Base-by-base conservation (phyloP, 371 early-diverging fungal species). In the Mortierella sp. region DNA sequence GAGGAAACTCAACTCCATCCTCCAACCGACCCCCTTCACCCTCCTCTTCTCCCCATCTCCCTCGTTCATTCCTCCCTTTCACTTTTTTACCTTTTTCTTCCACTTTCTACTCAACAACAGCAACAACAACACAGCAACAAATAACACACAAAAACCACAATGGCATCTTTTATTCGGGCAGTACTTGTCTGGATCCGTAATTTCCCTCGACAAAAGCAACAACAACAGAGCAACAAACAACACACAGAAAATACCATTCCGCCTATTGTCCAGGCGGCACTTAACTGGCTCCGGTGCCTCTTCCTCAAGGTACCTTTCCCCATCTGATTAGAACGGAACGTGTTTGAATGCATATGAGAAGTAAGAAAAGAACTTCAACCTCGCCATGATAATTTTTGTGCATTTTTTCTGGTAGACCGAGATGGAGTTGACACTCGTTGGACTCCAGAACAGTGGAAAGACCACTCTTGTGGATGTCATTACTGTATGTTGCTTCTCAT, bases 391-490 rank as follows among this genome's bases (percentile, higher is more conserved):
- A 37, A 10, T 48, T 13, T 19, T 10, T 46, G 43, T 6, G 2
- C 43, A 2, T 50, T 10, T 37, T 28, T 70, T 21, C 6, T 37
- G 34, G n/a, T 85, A 93, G 91, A 90, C 92, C 89, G 99, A 99
- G 91, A 98, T 99, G 97, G 99, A 99, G 90, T 90, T 99, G 80
- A 99, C 99, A n/a, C 91, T 99, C 64, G 98, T 98, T 72, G 99
- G 99, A 44, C 91, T 99, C 72, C 99, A 99, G 89, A 97, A 98
- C 89, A 96, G 97, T 76, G 99, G 99, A 71, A 99, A 99, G 87
- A 98, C 99, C 5, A 98, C 99, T 3, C 93, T 99, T 5, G 98
- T 99, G 11, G 98, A 98, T 83, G 98, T 98, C 44, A 96, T 99
- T 82, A 98, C 98, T 46, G 98, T 97, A 93, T 85, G 95, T 92